Percentiles rank a stretch among this genome's conserved stretches.
phyloP scores from a whole-genome alignment of 1,284 basidiomycete species.

The Sparassis latifolia region DNA sequence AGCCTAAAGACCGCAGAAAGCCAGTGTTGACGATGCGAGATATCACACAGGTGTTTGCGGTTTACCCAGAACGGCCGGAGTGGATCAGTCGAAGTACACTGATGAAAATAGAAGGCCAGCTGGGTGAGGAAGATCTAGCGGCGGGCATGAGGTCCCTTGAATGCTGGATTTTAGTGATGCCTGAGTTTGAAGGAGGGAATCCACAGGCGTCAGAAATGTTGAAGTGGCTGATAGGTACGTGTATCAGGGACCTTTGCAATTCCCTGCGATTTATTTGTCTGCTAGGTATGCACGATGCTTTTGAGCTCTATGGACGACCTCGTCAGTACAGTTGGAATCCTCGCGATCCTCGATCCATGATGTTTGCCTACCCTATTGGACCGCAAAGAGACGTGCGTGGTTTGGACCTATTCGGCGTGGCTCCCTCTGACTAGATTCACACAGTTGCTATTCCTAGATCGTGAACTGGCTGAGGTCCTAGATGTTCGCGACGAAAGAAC shows the following conservation, averaged over 20 bases:
- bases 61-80: conserved; percentile 94
- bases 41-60: conserved; percentile 75
- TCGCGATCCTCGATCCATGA: conserved; percentile 65
- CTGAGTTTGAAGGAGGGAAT: conserved; percentile 55
- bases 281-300: conserved; percentile 79
- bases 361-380: conserved; percentile 81
- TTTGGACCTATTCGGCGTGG: conserved; percentile 8
- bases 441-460: conserved; percentile 83
- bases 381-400: conserved; percentile 60
- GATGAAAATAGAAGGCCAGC: conserved; percentile 80
- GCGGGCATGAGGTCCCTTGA: conserved; percentile 56
- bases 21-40: conserved; percentile 49
- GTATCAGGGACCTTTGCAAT: conserved; percentile 5
- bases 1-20: conserved; percentile 67
- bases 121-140: conserved; percentile 73
- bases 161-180: conserved; percentile 86
- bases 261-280: not conserved
- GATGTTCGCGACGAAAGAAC: conserved; percentile 79
- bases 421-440: conserved; percentile 3
- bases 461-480: conserved; percentile 74
- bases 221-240: conserved; percentile 84
- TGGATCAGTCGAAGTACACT: conserved; percentile 82
- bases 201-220: conserved; percentile 76
- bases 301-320: conserved; percentile 82
- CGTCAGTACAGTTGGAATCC: conserved; percentile 84